Evolutionary conservation across 1,284 basidiomycete species (phyloP).

Genomic region (Ceratobasidium sp.): DNA sequence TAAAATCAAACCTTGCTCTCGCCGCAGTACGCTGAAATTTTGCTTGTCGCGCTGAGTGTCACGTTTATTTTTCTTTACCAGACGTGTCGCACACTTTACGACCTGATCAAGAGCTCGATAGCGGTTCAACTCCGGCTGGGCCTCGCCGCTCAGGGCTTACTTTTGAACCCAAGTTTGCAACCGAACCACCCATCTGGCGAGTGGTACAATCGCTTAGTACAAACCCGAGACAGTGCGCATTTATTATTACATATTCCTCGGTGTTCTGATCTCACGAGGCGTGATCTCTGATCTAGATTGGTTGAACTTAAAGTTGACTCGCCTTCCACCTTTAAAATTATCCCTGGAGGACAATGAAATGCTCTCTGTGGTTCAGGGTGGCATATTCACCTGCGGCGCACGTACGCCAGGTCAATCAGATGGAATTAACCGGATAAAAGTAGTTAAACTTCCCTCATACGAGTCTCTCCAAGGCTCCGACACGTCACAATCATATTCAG

Average conservation of each 20-base stretch:
- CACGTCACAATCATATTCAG: not conserved
- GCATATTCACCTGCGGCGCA: slow-evolving; percentile 28
- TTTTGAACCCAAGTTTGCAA: slow-evolving; percentile 20
- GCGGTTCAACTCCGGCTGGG: slow-evolving; percentile 19
- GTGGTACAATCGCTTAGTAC: slow-evolving; percentile 14
- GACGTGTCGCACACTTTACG: slow-evolving; percentile 25
- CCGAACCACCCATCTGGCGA: not conserved
- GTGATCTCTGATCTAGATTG: slow-evolving; percentile 14
- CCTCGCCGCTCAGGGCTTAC: slow-evolving; percentile 20
- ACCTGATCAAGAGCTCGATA: slow-evolving; percentile 12
- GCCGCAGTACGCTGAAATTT: not conserved
- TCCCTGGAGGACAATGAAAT: slow-evolving; percentile 35
- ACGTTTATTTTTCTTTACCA: not conserved
- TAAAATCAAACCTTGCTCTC: slow-evolving; percentile 6
- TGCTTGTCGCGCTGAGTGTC: not conserved
- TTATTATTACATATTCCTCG: not conserved
- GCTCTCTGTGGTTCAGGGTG: slow-evolving; percentile 28
- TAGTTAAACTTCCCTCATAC: slow-evolving; percentile 1
- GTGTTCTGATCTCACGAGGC: not conserved
- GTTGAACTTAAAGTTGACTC: slow-evolving; percentile 17
- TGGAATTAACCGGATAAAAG: slow-evolving; percentile 28
- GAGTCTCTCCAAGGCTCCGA: not conserved
- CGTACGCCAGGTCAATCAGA: slow-evolving; percentile 17
- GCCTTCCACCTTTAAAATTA: slow-evolving; percentile 18
- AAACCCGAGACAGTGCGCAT: slow-evolving; percentile 25